Evolutionary conservation across 345 rosid genomes (phyloP).

Genomic region (Brassica nigra): DNA sequence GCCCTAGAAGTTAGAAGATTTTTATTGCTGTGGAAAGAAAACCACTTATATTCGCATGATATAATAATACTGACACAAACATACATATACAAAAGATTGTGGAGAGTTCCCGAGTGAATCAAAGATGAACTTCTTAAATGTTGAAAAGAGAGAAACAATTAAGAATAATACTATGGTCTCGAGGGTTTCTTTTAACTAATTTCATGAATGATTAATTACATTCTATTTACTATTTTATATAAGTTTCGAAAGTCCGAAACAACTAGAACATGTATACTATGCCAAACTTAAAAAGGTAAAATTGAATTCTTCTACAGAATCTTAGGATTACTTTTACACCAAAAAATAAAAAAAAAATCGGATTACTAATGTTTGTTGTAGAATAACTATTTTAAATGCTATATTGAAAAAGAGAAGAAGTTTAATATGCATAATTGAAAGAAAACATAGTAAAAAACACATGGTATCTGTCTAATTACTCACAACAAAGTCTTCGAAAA

Average conservation of each 20-base stretch:
- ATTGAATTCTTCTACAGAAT: neutral
- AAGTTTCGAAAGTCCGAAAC: neutral
- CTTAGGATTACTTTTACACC: neutral
- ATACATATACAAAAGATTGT: neutral
- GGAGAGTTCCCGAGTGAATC: neutral
- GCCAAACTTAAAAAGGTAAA: neutral
- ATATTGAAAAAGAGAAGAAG: neutral
- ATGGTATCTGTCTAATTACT: neutral
- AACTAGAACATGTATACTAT: neutral
- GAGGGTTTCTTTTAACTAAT: neutral
- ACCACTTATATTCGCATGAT: neutral
- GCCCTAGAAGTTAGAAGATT: slow-evolving; percentile 35
- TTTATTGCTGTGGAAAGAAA: slow-evolving; percentile 10
- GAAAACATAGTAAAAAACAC: neutral
- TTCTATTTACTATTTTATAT: neutral
- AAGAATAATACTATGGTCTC: neutral
- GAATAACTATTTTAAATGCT: neutral
- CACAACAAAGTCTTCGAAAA: slow-evolving; percentile 3
- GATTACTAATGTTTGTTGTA: neutral
- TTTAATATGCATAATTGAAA: neutral
- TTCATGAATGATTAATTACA: neutral
- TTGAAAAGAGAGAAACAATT: neutral
- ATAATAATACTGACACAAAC: neutral
- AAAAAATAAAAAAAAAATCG: too few species aligned
- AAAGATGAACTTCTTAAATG: neutral